Base-by-base conservation (phyloP, 2,329 filamentous ascomycete genomes). In the Sarocladium oryzae region DNA sequence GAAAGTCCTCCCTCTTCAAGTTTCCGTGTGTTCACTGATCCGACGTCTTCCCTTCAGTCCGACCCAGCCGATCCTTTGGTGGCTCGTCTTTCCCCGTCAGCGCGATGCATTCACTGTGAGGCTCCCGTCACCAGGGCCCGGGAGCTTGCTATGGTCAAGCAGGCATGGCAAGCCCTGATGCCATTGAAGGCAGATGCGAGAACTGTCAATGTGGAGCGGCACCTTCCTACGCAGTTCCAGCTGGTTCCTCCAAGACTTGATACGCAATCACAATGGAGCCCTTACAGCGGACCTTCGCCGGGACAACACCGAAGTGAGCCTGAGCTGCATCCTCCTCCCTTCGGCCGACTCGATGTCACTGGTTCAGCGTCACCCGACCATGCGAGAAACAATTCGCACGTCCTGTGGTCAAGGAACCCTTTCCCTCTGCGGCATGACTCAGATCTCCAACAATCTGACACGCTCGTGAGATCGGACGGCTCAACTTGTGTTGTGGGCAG, bases 201-300 rank as follows among this genome's bases (percentile, higher is more conserved):
- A 50, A 64, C 67, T 1, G 63, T 69, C 41, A 66, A 66, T 49
- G 61, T 69, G 7, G 67, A 70, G 55, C 55, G 68, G 30, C 68
- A 72, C 53, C 51, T 67, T 9, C 61, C 65, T 6, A 63, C 60
- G 2, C 61, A 64, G 36, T 69, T 70, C 51, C 64, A 66, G 49
- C 51, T 68, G 16, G 40, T 46, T 7, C 60, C 65, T 7, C 40
- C 23, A 15, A 18, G 24, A 4, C 28, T 23, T 4, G 28, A 33
- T 15, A 15, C 45, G 10, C 45, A 32, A 11, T 16, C 38, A 32
- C 21, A 10, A 23, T 41, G 37, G 37, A 21, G 21, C n/a, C 33
- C 33, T 16, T 36, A 36, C 33, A 36, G 33, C 37, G 18, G 9
- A 9, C 9, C 37, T 13, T 4, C 37, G 5, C 9, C 37, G 10